A percentile compares a stretch with the other conserved stretches of the same genome.
phyloP scores from a whole-genome alignment of 1,139 yeast genomes.

The Blastobotrys elegans region DNA sequence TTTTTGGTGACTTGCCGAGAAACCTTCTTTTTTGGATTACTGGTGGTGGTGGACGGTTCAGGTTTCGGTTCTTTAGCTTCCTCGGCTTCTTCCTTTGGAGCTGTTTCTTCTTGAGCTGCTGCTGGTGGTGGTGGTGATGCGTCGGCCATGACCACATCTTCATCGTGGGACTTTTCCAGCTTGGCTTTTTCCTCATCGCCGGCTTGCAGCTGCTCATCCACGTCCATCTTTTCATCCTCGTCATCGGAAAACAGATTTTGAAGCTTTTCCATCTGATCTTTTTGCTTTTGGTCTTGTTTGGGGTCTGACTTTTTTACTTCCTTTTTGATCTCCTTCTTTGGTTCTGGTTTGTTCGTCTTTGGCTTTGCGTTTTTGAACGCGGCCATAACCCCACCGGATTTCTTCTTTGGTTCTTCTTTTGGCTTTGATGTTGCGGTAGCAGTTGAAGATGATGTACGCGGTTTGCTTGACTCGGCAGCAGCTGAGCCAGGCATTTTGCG shows the following conservation, averaged over 20 bases:
- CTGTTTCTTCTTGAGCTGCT: background rate
- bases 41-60: background rate
- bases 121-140: conserved; percentile 2
- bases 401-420: background rate
- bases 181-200: conserved; percentile 3
- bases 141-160: conserved; percentile 6
- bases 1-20: conserved; percentile 6
- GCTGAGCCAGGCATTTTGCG: background rate
- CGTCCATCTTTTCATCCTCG: conserved; percentile 15
- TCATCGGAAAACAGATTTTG: conserved; percentile 11
- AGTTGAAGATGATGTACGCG: background rate
- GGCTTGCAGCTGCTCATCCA: conserved; percentile 8
- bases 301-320: conserved; percentile 14
- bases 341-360: conserved; percentile 8
- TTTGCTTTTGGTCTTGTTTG: conserved; percentile 6
- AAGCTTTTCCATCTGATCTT: conserved; percentile 7
- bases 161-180: too few relatives aligned
- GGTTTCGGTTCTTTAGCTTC: conserved; percentile 1
- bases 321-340: conserved; percentile 13
- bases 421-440: background rate
- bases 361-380: conserved; percentile 8
- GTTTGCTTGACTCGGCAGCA: background rate
- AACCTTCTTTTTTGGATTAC: conserved; percentile 9
- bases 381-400: background rate
- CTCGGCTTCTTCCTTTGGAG: background rate